Conservation (phyloP, 1,284 basidiomycete species). For the Melampsora larici-populina region DNA sequence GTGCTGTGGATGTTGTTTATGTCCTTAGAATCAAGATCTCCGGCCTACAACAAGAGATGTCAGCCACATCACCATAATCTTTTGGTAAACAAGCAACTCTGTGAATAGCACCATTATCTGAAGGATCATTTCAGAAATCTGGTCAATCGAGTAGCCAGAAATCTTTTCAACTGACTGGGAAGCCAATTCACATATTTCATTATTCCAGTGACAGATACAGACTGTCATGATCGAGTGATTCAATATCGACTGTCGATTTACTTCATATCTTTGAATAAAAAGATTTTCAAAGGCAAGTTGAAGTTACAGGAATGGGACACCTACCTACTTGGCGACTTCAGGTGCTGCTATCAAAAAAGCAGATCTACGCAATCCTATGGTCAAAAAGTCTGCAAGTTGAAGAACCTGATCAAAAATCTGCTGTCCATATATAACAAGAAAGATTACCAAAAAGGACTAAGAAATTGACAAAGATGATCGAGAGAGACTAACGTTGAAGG, state of each 20-base stretch:
- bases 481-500: too few relatives aligned
- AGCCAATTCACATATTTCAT: slow-evolving; percentile 72
- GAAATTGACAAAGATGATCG: too few relatives aligned
- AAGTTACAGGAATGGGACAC: slow-evolving; percentile 30
- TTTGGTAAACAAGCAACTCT: not conserved
- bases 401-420: too few relatives aligned
- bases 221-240: slow-evolving; percentile 72
- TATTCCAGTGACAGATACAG: slow-evolving; percentile 85
- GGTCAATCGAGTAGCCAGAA: slow-evolving; percentile 65
- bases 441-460: too few relatives aligned
- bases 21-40: slow-evolving; percentile 66
- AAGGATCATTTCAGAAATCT: slow-evolving; percentile 60
- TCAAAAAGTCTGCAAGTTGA: slow-evolving; percentile 87
- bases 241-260: slow-evolving; percentile 69
- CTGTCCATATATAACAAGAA: too few relatives aligned
- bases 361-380: slow-evolving; percentile 77
- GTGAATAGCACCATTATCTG: slow-evolving; percentile 60
- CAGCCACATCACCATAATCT: not conserved
- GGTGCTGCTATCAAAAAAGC: slow-evolving; percentile 80
- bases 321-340: slow-evolving; percentile 73
- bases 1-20: slow-evolving; percentile 73
- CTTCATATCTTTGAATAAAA: slow-evolving; percentile 54
- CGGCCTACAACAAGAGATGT: slow-evolving; percentile 56
- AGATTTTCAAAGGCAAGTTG: slow-evolving; percentile 1
- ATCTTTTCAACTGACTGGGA: slow-evolving; percentile 67